A percentile compares a stretch with the other conserved stretches of the same genome.
Evolutionary conservation across 345 rosid genomes (phyloP).

Genomic region (rapeseed (Brassica napus)): Da-Ae NC_063451.1:32392001-32392500

Average conservation of each 20-base stretch:
- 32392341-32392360: not conserved
- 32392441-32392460: not conserved
- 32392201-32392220: not conserved
- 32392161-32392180: no score
- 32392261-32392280: not conserved
- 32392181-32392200: not conserved
- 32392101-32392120: no score
- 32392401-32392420: no score
- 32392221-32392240: not conserved
- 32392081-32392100: no score
- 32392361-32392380: not conserved
- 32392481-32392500: not conserved
- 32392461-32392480: not conserved
- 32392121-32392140: no score
- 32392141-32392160: no score
- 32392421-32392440: not conserved
- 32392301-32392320: not conserved
- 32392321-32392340: not conserved
- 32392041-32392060: no score
- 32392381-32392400: not conserved
- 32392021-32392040: no score
- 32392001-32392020: no score
- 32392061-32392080: no score
- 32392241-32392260: not conserved
- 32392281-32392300: not conserved